Evolutionary conservation across 208 protist genomes (phyloP), one percentile per base, ranked within the genome.

Genomic region (Hexamita inflata): DNA sequence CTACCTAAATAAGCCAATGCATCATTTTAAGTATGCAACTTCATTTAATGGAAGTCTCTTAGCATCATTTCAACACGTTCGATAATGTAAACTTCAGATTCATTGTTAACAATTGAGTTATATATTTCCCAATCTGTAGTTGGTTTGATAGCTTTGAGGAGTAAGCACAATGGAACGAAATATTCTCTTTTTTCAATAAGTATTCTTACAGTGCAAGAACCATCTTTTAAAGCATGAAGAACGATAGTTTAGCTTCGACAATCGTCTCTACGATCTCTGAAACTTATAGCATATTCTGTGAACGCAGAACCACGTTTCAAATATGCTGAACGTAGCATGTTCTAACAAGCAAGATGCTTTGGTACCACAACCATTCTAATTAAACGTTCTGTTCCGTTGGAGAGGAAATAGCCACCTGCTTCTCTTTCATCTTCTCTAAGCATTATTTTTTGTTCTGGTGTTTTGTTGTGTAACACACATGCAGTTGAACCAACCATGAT

Each of bases 191-290:
- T 65, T 26, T 62, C 77, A 88, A 92, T 77, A 59, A 88, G 74
- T 78, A 92, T 78, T 59, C 85, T 75, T 19, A 91, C 60, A 2
- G 75, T 83, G 53, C 65, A 74, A 62, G 78, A 79, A 35, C 90
- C 89, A 64, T 87, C 81, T 30, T 82, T 89, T 11, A 95, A 82
- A 77, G 97, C 97, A 83, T 98, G 96, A 59, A 99, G 86, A 61
- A 90, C 93, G 79, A 93, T 92, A 58, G 92, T 95, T 57, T 85
- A 75, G 13, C 88, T 89, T 15, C 91, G 84, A 11, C 92, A 88
- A 83, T 95, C 94, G 41, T 82, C 82, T 39, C 87, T 85, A 60
- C 95, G 92, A 82, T 90, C 94, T 58, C 94, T 88, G 19, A 97
- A 90, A n/a, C 89, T 81, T 0, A 95, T 86, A 70, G 89, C 95